These are phyloP conservation scores for Fraxinus greggii DNA, from an alignment of 305 asterid species.

Conservation along the genomic window DNA sequence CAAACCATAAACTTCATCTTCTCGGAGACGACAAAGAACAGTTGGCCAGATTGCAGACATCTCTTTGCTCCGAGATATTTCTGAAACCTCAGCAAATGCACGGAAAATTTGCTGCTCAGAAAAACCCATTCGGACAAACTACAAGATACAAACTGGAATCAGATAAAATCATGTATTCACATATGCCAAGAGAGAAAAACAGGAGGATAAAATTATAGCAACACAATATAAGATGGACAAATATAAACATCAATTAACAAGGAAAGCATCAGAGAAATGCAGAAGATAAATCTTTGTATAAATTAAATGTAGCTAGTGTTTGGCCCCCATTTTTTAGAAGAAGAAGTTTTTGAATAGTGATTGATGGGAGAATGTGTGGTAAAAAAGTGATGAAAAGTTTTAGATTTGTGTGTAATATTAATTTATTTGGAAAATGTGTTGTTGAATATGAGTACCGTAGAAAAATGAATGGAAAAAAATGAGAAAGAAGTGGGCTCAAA, in stretches of 20 bases:
- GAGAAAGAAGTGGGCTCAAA: too few species aligned
- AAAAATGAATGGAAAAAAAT: too few species aligned
- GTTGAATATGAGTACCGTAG: too few species aligned
- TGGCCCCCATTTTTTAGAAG: too few species aligned
- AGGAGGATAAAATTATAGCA: constrained; percentile 12
- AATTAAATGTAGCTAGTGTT: background rate
- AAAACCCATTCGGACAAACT: constrained; percentile 67
- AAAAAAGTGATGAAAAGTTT: too few species aligned
- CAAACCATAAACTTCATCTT: constrained; percentile 62
- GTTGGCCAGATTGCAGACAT: constrained; percentile 59
- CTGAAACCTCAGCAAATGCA: constrained; percentile 52
- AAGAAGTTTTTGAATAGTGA: too few species aligned
- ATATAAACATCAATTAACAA: constrained; percentile 10
- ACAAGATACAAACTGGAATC: constrained; percentile 29
- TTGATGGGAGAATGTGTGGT: too few species aligned
- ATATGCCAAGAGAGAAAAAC: constrained; percentile 18
- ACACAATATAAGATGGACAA: background rate
- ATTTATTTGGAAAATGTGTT: too few species aligned
- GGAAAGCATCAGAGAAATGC: constrained; percentile 20
- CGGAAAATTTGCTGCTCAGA: constrained; percentile 44
- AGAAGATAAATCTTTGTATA: constrained; percentile 3
- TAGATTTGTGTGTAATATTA: too few species aligned
- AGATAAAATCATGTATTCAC: constrained; percentile 18
- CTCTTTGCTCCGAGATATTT: constrained; percentile 52
- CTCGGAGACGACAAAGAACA: constrained; percentile 62